Evolutionary conservation across 352 stramenopile species (phyloP).

Genomic region (Phytophthora melonis): DNA sequence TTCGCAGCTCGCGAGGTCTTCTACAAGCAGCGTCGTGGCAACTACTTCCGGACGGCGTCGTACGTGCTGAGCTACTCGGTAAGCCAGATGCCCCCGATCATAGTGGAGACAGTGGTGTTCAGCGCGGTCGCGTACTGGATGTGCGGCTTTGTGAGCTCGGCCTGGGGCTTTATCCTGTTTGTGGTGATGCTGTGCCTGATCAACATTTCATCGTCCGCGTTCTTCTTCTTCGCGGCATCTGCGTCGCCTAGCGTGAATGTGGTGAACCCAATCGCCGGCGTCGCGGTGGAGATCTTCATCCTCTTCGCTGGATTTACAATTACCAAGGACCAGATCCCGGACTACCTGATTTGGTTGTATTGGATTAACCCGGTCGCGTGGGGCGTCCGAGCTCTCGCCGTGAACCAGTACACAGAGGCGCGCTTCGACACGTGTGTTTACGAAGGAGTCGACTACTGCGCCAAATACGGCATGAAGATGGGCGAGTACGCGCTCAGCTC

Average conservation of each 20-base stretch:
- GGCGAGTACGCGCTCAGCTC: conserved; percentile 27
- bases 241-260: conserved; percentile 22
- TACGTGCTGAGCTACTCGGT: conserved; percentile 25
- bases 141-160: conserved; percentile 32
- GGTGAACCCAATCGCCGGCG: conserved; percentile 14
- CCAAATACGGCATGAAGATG: conserved; percentile 28
- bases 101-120: conserved; percentile 23
- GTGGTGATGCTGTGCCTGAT: conserved; percentile 20
- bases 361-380: conserved; percentile 31
- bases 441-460: conserved; percentile 38
- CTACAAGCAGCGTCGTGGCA: conserved; percentile 29
- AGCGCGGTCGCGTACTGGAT: conserved; percentile 31
- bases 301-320: conserved; percentile 26
- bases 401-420: conserved; percentile 37
- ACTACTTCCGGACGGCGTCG: conserved; percentile 30
- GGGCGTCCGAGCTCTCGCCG: conserved; percentile 26
- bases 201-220: conserved; percentile 14
- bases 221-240: conserved; percentile 31
- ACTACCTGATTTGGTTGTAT: conserved; percentile 33
- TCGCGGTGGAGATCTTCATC: conserved; percentile 16
- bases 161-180: conserved; percentile 25
- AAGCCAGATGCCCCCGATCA: conserved; percentile 22
- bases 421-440: conserved; percentile 41
- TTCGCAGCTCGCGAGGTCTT: conserved; percentile 29
- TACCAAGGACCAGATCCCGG: conserved; percentile 34